Evolutionary conservation across 1,139 yeast species (phyloP).

Genomic region (Meyerozyma smithsonii): DNA sequence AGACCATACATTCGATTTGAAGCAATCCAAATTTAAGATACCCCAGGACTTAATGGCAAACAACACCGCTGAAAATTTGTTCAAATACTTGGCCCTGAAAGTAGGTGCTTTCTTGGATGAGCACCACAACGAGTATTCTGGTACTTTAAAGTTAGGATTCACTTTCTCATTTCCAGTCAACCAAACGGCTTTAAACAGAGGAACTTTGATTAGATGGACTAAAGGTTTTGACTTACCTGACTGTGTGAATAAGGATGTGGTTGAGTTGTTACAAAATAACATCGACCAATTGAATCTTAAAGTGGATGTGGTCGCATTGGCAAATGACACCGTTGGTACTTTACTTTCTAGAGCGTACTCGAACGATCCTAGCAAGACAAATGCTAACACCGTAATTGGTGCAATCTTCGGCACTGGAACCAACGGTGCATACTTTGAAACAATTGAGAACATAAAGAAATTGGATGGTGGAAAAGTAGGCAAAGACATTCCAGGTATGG

Average conservation of each 20-base stretch:
- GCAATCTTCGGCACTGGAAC: conserved; percentile 96
- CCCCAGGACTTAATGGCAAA: conserved; percentile 66
- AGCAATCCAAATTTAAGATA: conserved; percentile 69
- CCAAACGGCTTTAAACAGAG: conserved; percentile 74
- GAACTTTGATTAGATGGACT: conserved; percentile 88
- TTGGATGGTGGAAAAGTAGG: conserved; percentile 42
- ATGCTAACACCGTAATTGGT: conserved; percentile 74
- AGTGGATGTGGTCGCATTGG: conserved; percentile 79
- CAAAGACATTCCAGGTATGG: conserved; percentile 65
- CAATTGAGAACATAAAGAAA: conserved; percentile 65
- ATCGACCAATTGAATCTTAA: conserved; percentile 55
- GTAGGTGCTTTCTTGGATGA: conserved; percentile 57
- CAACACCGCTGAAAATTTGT: conserved; percentile 53
- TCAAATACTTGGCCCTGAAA: conserved; percentile 68
- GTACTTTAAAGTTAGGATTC: conserved; percentile 70
- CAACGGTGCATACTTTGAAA: conserved; percentile 87
- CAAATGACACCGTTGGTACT: conserved; percentile 94
- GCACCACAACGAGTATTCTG: conserved; percentile 51
- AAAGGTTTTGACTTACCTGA: conserved; percentile 87
- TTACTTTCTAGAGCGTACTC: conserved; percentile 81
- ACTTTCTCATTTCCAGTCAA: conserved; percentile 90
- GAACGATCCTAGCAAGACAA: conserved; percentile 49
- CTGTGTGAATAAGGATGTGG: conserved; percentile 79
- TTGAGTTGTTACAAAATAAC: conserved; percentile 62
- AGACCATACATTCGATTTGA: conserved; percentile 67